These are phyloP conservation scores for Nakaseomyces nivariensis DNA, from an alignment of 1,139 yeast genomes.

Conservation along the genomic window DNA sequence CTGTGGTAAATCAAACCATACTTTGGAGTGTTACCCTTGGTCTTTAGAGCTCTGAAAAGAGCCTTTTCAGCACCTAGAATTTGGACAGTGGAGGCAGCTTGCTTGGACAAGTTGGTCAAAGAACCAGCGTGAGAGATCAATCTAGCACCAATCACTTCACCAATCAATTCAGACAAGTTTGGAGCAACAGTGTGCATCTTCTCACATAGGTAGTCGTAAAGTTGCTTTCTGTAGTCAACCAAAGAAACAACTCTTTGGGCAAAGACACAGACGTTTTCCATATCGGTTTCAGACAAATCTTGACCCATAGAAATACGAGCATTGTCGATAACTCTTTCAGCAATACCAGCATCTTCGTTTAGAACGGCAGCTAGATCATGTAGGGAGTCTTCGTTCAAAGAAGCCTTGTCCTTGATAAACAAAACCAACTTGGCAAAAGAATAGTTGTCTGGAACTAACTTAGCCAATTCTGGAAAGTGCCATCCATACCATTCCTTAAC, in stretches of 20 bases:
- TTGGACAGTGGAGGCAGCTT: conserved; percentile 98
- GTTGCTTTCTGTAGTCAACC: conserved; percentile 83
- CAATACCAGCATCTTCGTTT: conserved; percentile 88
- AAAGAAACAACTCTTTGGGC: conserved; percentile 92
- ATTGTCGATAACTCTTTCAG: conserved; percentile 82
- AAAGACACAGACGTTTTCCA: conserved; percentile 79
- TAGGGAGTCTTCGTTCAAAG: conserved; percentile 70
- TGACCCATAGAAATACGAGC: conserved; percentile 99
- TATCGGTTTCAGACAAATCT: conserved; percentile 88
- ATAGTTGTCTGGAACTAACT: conserved; percentile 87
- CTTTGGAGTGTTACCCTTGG: conserved; percentile 97
- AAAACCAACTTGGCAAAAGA: conserved; percentile 76
- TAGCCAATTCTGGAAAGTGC: conserved; percentile 99
- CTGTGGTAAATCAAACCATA: conserved; percentile 97
- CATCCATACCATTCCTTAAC: conserved; percentile 99
- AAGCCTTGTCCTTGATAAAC: conserved; percentile 77
- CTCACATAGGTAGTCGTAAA: conserved; percentile 79
- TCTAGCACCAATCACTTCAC: conserved; percentile 98
- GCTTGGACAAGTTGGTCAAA: conserved; percentile 87
- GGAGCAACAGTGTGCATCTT: conserved; percentile 99
- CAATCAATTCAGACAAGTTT: conserved; percentile 88
- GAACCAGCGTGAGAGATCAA: conserved; percentile 98
- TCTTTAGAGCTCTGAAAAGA: conserved; percentile 92
- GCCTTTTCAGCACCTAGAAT: conserved; percentile 99
- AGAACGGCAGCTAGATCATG: conserved; percentile 85